Base-by-base conservation (phyloP, 257 asterid genomes). In the Asclepias syriaca region DNA sequence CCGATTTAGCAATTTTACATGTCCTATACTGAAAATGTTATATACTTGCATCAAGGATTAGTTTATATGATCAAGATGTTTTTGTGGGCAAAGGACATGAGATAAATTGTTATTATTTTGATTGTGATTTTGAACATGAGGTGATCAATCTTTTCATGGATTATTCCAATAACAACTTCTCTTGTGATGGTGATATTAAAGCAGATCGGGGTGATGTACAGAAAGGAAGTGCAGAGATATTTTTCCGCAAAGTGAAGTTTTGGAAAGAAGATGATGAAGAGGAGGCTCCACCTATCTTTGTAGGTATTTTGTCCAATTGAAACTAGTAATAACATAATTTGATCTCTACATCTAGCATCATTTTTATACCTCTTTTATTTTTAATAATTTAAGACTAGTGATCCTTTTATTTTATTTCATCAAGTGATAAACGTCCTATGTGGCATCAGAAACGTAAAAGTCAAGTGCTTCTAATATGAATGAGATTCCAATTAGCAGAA, bases 241-340 rank as follows among this genome's bases (percentile, higher is more conserved):
- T 95, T 81, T 95, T 95, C 87, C 98, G 99, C 66, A 95, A 95
- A 87, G 99, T 95, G 5, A 95, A 95, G 88, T 95, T 95, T 80
- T 92, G 99, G 99, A 92, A 87, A 68, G 97, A 95, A 85, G 98
- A 95, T 68, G 96, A 91, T 71, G 92, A 90, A 79, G 99, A 87
- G 85, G 99, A 95, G 86, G 99, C 99, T 56, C 98, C 99, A 2
- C 98, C 99, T 81, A 90, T 92, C 77, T 95, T 95, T 92, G 99
- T 95, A 90, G 85, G 99, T 90, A 78, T 87, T 84, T 82, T 72
- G 69, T 72, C 45, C 72, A 73, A 46, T 63, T 71, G 66, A 61
- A 75, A 66, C 32, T 32, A 58, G 51, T 69, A 34, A 24, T 2
- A 32, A 37, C 39, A 21, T 12, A 65, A 34, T 45, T 66, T 40